These are phyloP conservation scores for Pythium sukuiense DNA, from an alignment of 352 stramenopile genomes.

Conservation along the genomic window DNA sequence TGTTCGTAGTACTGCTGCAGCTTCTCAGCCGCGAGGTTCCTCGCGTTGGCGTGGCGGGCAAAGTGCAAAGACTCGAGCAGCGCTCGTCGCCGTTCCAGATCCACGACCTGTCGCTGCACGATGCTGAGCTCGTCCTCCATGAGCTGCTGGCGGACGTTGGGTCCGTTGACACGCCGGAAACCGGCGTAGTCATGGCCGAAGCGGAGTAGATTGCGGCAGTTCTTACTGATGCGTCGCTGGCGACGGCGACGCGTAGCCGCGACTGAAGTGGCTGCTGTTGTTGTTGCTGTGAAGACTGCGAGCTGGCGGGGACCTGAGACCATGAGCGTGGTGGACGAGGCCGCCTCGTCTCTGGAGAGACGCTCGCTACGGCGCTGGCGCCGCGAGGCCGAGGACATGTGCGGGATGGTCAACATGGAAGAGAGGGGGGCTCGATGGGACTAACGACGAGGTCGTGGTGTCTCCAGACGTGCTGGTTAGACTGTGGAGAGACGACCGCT, in stretches of 20 bases:
- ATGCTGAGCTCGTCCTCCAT: constrained; percentile 31
- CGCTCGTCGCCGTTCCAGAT: constrained; percentile 44
- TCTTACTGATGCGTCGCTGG: constrained; percentile 34
- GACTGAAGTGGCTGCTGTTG: neutral
- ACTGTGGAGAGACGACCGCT: neutral
- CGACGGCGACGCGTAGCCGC: neutral
- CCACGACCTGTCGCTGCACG: constrained; percentile 42
- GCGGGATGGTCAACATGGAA: constrained; percentile 33
- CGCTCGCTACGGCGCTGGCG: constrained; percentile 6
- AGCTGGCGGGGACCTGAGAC: neutral
- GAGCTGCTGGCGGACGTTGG: constrained; percentile 28
- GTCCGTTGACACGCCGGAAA: constrained; percentile 36
- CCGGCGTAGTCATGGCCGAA: constrained; percentile 31
- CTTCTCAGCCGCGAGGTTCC: constrained; percentile 40
- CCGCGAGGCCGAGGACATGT: constrained; percentile 24
- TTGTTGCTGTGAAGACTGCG: neutral
- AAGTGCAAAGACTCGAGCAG: constrained; percentile 48
- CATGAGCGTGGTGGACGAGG: neutral
- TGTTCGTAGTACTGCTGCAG: constrained; percentile 49
- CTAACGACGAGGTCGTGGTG: neutral
- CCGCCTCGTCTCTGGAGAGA: neutral
- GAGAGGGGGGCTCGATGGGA: neutral
- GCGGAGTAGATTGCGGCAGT: constrained; percentile 41
- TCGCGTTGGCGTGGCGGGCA: constrained; percentile 42
- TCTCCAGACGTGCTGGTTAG: neutral